Base-by-base conservation (phyloP, 225 moss, liverwort and hornwort genomes). In the Polytrichum commune region DNA sequence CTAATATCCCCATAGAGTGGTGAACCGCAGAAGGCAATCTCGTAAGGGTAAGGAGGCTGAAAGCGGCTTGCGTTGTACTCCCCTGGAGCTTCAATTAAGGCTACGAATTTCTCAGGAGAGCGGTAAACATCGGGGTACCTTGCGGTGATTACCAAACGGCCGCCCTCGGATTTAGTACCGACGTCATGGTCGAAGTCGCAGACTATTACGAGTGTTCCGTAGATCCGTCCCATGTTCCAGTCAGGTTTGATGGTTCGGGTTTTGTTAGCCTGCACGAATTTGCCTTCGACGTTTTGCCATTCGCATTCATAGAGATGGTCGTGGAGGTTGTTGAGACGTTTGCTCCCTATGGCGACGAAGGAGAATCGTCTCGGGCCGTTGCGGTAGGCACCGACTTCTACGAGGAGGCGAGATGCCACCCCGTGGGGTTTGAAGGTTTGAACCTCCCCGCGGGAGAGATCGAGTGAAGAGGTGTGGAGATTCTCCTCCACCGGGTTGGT, bases 381-480 rank as follows among this genome's bases (percentile, higher is more conserved):
- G 8, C 87, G 68, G 69, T 87, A 83, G 1, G 87, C 53, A 6
- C 83, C 84, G 5, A 87, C 83, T 62, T 87, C 80, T 30, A 87
- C 82, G 9, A 87, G 73, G 63, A 87, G 72, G 3, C 78, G 71
- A 28, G 78, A 25, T 22, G 81, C 84, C 18, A 78, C 63, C 6
- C 86, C 86, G 33, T 87, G 78, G 16, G 85, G 73, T 7, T 61
- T 73, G 28, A 85, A 85, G 29, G 60, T 56, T 24, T 79, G 81
- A 24, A 82, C 60, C 38, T 70, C 74, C 29, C 85, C 85, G 27
- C 25, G 78, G 35, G 76, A 78, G 29, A 85, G 73, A 27, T 85
- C 81, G 25, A 85, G 27, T 6, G 73, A 0, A 5, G 81, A 62
- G 33, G 24, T 75, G 67, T 81, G 38, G 28, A 84, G 75, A 22